A percentile compares a stretch with the other conserved stretches of the same genome.
phyloP scores from a whole-genome alignment of 2,329 filamentous ascomycete genomes.

The Alternaria gansuensis region DNA sequence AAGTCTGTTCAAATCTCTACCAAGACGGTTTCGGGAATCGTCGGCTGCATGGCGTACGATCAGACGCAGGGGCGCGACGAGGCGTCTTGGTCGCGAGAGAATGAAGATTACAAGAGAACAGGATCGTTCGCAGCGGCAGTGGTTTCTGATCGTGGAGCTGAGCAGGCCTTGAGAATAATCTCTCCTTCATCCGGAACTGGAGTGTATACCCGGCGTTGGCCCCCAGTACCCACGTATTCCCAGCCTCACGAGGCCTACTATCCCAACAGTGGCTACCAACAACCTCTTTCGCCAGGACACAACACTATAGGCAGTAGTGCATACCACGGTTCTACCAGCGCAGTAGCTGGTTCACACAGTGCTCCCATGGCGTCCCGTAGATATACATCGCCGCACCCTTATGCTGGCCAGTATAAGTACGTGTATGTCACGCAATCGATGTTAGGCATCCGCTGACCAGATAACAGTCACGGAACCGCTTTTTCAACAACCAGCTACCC shows the following conservation, averaged over 20 bases:
- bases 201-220: background rate
- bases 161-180: constrained; percentile 1
- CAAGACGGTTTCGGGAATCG: background rate
- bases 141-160: background rate
- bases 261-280: background rate
- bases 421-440: background rate
- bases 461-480: background rate
- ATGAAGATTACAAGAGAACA: background rate
- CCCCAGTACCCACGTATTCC: background rate
- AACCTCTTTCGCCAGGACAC: background rate
- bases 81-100: background rate
- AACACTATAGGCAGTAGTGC: background rate
- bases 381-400: background rate
- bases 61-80: constrained; percentile 4
- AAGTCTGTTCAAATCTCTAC: background rate
- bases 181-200: background rate
- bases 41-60: constrained; percentile 7
- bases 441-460: background rate
- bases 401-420: background rate
- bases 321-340: background rate
- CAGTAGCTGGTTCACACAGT: background rate
- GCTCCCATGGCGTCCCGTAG: background rate
- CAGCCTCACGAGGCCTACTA: background rate
- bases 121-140: background rate
- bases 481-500: background rate